These are phyloP conservation scores for Coelastrella sp. DNA, from an alignment of 139 green algal genomes.

Conservation along the genomic window DNA sequence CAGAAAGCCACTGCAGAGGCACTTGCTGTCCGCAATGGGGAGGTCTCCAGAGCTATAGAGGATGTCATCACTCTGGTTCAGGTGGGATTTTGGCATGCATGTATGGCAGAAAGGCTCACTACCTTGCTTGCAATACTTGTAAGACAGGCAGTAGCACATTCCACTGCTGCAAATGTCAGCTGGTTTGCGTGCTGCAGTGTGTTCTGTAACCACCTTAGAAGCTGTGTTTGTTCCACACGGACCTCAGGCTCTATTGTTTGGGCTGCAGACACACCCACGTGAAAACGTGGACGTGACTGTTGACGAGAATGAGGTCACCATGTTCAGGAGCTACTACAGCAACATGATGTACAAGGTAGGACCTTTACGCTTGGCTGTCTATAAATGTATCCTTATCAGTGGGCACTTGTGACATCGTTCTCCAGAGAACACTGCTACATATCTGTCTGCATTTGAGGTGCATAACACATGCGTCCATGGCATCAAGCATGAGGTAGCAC, in stretches of 20 bases:
- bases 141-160: neutral
- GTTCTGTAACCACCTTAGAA: neutral
- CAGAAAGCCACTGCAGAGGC: conserved; percentile 73
- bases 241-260: too few relatives aligned
- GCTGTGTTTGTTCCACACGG: neutral
- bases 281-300: conserved; percentile 79
- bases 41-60: conserved; percentile 59
- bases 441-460: too few relatives aligned
- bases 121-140: neutral
- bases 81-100: neutral
- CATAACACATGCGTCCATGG: too few relatives aligned
- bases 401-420: too few relatives aligned
- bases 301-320: conserved; percentile 60
- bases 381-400: too few relatives aligned
- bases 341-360: conserved; percentile 88
- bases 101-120: neutral
- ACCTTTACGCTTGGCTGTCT: too few relatives aligned
- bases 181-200: neutral
- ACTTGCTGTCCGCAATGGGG: conserved; percentile 82
- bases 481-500: too few relatives aligned
- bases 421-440: too few relatives aligned
- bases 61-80: conserved; percentile 46
- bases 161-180: too few relatives aligned
- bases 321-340: conserved; percentile 84
- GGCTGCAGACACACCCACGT: conserved; percentile 60